phyloP scores from a whole-genome alignment of 805 yeast genomes.

The Saccharomycopsis schoenii region DNA sequence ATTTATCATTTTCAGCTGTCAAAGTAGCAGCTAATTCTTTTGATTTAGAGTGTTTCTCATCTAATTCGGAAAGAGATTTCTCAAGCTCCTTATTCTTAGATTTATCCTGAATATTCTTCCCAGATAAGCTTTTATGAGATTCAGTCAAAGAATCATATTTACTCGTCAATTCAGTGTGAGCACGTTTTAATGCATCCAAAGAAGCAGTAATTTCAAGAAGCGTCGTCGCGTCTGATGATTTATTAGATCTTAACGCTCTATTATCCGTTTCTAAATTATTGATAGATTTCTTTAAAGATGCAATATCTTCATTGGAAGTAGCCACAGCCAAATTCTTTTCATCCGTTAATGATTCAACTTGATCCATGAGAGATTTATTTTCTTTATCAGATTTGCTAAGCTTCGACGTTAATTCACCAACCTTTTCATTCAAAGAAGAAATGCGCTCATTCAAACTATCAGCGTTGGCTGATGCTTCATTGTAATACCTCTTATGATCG shows the following conservation, averaged over 20 bases:
- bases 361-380: not conserved
- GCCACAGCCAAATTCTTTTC: not conserved
- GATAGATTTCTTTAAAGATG: not conserved
- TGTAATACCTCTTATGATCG: not conserved
- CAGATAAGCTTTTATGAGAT: constrained; percentile 23
- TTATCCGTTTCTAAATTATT: not conserved
- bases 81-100: not conserved
- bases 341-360: not conserved
- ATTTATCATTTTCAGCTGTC: constrained; percentile 26
- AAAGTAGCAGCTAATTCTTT: not conserved
- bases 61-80: not conserved
- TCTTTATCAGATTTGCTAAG: not conserved
- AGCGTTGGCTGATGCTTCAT: not conserved
- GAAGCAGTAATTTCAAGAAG: constrained; percentile 13
- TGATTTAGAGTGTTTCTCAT: constrained; percentile 2
- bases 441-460: not conserved
- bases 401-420: not conserved
- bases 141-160: constrained; percentile 26
- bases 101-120: constrained; percentile 8
- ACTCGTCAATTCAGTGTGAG: constrained; percentile 19
- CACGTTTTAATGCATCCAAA: constrained; percentile 12
- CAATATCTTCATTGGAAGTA: not conserved
- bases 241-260: constrained; percentile 1
- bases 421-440: not conserved
- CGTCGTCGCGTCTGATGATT: constrained; percentile 9